Evolutionary conservation across 805 yeast genomes (phyloP).

Genomic region (Yamadazyma olivae): DNA sequence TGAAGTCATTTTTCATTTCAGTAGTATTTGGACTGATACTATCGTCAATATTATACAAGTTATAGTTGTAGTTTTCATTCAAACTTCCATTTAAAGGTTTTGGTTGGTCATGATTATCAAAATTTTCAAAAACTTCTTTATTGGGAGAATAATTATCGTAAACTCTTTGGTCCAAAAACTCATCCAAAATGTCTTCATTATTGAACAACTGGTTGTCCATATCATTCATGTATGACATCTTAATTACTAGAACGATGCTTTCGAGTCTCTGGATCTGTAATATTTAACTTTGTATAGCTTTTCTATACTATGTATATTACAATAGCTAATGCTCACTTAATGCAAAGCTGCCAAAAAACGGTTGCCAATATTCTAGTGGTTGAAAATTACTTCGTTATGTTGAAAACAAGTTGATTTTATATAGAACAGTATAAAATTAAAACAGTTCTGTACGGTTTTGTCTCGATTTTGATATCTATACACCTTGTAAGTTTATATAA

Average conservation of each 20-base stretch:
- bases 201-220: slow-evolving; percentile 3
- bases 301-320: too few relatives aligned
- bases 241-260: neutral
- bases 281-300: too few relatives aligned
- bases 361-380: too few relatives aligned
- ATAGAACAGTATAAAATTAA: too few relatives aligned
- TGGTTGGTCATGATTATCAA: neutral
- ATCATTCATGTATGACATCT: slow-evolving; percentile 1
- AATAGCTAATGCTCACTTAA: too few relatives aligned
- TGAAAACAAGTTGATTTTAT: too few relatives aligned
- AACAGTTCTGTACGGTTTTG: too few relatives aligned
- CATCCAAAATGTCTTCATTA: slow-evolving; percentile 53
- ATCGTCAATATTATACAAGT: neutral
- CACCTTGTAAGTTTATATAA: too few relatives aligned
- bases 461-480: too few relatives aligned
- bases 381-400: too few relatives aligned
- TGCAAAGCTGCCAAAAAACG: too few relatives aligned
- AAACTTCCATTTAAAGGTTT: neutral
- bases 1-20: neutral
- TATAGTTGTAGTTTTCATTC: neutral
- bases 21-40: slow-evolving; percentile 17
- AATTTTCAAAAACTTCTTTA: slow-evolving; percentile 7
- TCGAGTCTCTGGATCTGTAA: too few relatives aligned
- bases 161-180: slow-evolving; percentile 52
- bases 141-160: slow-evolving; percentile 30